Evolutionary conservation across 768 basidiomycete genomes (phyloP).

Genomic region (Russula emetica): DNA sequence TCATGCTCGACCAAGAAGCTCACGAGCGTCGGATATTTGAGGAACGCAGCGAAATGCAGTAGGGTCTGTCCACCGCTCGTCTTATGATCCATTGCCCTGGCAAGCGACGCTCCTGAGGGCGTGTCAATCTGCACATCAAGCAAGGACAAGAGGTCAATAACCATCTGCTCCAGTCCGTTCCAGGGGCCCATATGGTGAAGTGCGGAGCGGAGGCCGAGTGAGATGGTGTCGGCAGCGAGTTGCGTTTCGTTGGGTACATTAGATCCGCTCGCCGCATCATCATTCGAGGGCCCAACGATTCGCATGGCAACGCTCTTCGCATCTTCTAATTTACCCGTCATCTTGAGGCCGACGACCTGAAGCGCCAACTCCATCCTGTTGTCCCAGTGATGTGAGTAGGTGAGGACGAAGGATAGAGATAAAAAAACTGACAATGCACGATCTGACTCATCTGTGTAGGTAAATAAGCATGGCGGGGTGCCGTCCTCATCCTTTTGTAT

Average conservation of each 20-base stretch:
- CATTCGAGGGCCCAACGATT: conserved; percentile 76
- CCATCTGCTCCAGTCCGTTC: conserved; percentile 62
- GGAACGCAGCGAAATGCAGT: conserved; percentile 79
- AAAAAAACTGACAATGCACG: conserved; percentile 65
- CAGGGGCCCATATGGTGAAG: conserved; percentile 54
- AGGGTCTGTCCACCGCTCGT: conserved; percentile 78
- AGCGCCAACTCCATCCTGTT: conserved; percentile 90
- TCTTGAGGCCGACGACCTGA: conserved; percentile 92
- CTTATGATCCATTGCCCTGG: conserved; percentile 62
- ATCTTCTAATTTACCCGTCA: conserved; percentile 93
- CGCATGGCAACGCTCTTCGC: conserved; percentile 91
- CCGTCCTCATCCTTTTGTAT: conserved; percentile 57
- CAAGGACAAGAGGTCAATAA: conserved; percentile 77
- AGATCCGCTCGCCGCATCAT: conserved; percentile 38
- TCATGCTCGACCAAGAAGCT: conserved; percentile 65
- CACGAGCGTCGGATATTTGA: conserved; percentile 68
- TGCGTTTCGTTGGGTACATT: conserved; percentile 38
- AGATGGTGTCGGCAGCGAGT: conserved; percentile 42
- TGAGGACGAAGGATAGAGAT: not conserved
- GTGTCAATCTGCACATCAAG: conserved; percentile 60
- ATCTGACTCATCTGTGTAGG: conserved; percentile 88
- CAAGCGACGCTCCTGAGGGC: conserved; percentile 40
- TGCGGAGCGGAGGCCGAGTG: conserved; percentile 53
- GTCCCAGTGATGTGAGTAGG: conserved; percentile 16
- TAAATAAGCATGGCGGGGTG: conserved; percentile 64